These are phyloP conservation scores for Phialophora expanda DNA, from an alignment of 2,329 filamentous ascomycete genomes.

Conservation along the genomic window DNA sequence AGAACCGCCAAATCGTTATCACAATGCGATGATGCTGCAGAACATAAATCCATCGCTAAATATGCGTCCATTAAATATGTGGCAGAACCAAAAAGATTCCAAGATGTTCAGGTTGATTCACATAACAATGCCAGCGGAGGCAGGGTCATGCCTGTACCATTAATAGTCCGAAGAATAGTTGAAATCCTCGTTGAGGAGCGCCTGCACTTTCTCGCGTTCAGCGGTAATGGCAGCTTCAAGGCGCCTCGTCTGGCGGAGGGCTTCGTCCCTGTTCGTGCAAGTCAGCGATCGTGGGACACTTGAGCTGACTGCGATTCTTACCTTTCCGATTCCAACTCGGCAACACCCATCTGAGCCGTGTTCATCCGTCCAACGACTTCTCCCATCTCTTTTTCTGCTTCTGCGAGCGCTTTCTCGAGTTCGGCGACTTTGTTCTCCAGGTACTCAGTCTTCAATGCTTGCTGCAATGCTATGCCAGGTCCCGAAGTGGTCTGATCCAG, in stretches of 20 bases:
- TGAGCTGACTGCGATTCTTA: conserved; percentile 38
- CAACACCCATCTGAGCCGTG: conserved; percentile 79
- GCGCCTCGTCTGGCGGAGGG: conserved; percentile 71
- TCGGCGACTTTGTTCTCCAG: conserved; percentile 81
- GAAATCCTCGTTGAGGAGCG: conserved; percentile 31
- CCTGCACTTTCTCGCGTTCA: conserved; percentile 60
- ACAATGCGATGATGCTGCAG: neutral
- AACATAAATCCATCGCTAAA: conserved; percentile 8
- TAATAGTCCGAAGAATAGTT: conserved; percentile 33
- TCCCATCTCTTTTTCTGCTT: conserved; percentile 81
- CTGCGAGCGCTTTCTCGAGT: conserved; percentile 77
- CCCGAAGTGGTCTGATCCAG: conserved; percentile 68
- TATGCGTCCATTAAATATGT: conserved; percentile 13
- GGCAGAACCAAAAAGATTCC: conserved; percentile 1
- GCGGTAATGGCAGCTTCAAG: conserved; percentile 70
- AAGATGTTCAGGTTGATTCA: conserved; percentile 1
- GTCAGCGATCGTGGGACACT: conserved; percentile 1
- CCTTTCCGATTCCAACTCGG: conserved; percentile 69
- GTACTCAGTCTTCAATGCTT: conserved; percentile 73
- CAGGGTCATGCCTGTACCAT: neutral
- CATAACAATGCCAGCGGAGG: neutral
- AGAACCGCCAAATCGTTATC: neutral
- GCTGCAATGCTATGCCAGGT: conserved; percentile 62
- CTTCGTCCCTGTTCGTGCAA: conserved; percentile 64
- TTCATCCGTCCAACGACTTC: conserved; percentile 84